Conservation (phyloP, 1,284 basidiomycete species). For the Moesziomyces sp. region DNA sequence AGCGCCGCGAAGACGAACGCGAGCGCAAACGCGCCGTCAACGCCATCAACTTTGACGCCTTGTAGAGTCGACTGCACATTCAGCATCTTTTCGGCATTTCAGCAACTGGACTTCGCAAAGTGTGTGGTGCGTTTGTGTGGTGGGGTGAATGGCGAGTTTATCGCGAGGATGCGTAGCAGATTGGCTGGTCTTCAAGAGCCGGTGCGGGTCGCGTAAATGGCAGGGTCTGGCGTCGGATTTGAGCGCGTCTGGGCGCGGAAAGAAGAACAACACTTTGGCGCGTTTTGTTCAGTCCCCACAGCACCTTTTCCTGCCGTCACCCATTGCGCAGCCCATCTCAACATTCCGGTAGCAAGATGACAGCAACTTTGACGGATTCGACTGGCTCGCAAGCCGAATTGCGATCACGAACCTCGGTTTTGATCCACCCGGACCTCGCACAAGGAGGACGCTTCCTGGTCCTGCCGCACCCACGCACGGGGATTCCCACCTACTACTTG, state of each 20-base stretch:
- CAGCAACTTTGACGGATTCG: not conserved
- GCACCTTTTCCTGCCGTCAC: no score
- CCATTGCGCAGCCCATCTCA: not conserved
- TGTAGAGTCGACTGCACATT: slow-evolving; percentile 70
- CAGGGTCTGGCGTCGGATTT: not conserved
- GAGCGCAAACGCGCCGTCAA: slow-evolving; percentile 87
- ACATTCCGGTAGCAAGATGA: slow-evolving; percentile 2
- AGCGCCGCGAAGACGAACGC: slow-evolving; percentile 91
- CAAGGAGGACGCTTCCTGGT: slow-evolving; percentile 23
- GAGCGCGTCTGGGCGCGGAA: not conserved
- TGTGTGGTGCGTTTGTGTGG: no score
- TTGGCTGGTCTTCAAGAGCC: no score
- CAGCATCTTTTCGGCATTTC: not conserved
- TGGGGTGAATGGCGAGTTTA: no score
- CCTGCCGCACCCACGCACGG: slow-evolving; percentile 40
- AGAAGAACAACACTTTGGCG: not conserved
- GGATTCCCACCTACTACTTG: slow-evolving; percentile 35
- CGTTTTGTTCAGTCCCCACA: not conserved
- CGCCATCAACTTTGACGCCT: slow-evolving; percentile 95
- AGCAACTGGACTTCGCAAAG: no score
- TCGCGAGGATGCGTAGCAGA: no score
- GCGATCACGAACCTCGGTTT: slow-evolving; percentile 21
- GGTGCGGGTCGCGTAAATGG: not conserved
- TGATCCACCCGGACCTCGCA: slow-evolving; percentile 23
- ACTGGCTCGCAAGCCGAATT: slow-evolving; percentile 1